Percentiles rank a stretch among this genome's conserved stretches.
Evolutionary conservation across 352 stramenopile genomes (phyloP).

Genomic region (Pythium insidiosum): DNA sequence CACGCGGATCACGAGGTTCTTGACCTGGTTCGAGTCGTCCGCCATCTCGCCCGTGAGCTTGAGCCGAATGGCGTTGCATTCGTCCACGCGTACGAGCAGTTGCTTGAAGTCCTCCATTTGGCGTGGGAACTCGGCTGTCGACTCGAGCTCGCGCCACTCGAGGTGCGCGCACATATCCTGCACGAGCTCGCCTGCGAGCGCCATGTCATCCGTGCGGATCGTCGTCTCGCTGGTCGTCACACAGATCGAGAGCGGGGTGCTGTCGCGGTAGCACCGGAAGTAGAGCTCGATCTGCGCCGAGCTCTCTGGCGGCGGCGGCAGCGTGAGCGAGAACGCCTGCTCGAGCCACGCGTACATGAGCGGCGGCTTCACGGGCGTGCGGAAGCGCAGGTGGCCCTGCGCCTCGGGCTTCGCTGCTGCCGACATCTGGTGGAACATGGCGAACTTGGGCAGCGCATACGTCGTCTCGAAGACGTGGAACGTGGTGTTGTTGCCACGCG

Average conservation of each 20-base stretch:
- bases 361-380: conserved; percentile 57
- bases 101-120: conserved; percentile 84
- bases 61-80: conserved; percentile 84
- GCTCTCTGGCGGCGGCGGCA: conserved; percentile 24
- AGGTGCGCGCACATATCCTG: conserved; percentile 84
- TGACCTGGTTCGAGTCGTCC: conserved; percentile 88
- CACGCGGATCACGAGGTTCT: conserved; percentile 85
- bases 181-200: conserved; percentile 78
- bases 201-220: conserved; percentile 80
- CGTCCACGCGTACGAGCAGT: conserved; percentile 67
- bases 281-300: conserved; percentile 29
- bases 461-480: conserved; percentile 86
- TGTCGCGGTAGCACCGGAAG: conserved; percentile 58
- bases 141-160: conserved; percentile 84
- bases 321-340: conserved; percentile 42
- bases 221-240: conserved; percentile 46
- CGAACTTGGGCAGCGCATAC: conserved; percentile 82
- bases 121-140: conserved; percentile 72
- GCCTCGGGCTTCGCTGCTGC: conserved; percentile 18
- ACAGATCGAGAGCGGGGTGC: conserved; percentile 33
- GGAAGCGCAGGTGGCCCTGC: conserved; percentile 55
- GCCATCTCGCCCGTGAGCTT: conserved; percentile 91
- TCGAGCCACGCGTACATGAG: conserved; percentile 74
- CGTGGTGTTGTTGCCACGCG: conserved; percentile 57
- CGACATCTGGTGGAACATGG: conserved; percentile 60